phyloP scores from a whole-genome alignment of 371 early-diverging fungal genomes.

The Rhizopus stolonifer region DNA sequence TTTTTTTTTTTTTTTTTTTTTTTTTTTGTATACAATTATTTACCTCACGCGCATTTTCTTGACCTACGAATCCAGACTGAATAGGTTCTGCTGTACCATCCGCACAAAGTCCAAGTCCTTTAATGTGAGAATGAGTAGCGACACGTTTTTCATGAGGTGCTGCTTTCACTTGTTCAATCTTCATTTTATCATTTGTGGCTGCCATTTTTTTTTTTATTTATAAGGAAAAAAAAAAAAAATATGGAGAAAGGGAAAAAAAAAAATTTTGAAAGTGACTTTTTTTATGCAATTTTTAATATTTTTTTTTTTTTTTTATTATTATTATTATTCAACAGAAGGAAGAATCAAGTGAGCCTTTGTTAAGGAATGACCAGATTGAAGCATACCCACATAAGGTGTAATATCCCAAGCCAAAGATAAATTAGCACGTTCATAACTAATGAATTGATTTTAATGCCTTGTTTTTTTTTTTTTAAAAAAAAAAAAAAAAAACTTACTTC shows the following conservation, averaged over 20 bases:
- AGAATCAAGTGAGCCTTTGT: constrained; percentile 11
- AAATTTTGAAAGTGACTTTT: background rate
- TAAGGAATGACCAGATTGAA: constrained; percentile 53
- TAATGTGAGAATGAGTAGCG: constrained; percentile 96
- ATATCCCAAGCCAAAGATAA: constrained; percentile 86
- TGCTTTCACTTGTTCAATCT: constrained; percentile 80
- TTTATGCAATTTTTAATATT: no score
- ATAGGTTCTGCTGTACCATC: constrained; percentile 90
- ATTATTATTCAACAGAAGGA: constrained; percentile 12
- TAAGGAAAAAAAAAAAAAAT: background rate
- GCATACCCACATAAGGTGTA: constrained; percentile 84
- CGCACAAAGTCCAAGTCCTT: constrained; percentile 78
- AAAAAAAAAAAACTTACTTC: constrained; percentile 48
- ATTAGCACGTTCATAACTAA: constrained; percentile 59
- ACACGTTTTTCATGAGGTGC: constrained; percentile 87
- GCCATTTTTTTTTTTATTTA: constrained; percentile 7
- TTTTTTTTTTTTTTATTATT: no score
- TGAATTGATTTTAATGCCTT: background rate
- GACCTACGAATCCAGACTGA: constrained; percentile 94
- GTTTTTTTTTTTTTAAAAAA: background rate
- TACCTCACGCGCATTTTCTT: constrained; percentile 94
- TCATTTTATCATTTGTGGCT: constrained; percentile 52
- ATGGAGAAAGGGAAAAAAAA: background rate
- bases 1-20: no score
- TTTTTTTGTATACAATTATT: background rate